Evolutionary conservation across 371 early-diverging fungal genomes (phyloP), one percentile per base, ranked within the genome.

Genomic region (Funneliformis caledonium): DNA sequence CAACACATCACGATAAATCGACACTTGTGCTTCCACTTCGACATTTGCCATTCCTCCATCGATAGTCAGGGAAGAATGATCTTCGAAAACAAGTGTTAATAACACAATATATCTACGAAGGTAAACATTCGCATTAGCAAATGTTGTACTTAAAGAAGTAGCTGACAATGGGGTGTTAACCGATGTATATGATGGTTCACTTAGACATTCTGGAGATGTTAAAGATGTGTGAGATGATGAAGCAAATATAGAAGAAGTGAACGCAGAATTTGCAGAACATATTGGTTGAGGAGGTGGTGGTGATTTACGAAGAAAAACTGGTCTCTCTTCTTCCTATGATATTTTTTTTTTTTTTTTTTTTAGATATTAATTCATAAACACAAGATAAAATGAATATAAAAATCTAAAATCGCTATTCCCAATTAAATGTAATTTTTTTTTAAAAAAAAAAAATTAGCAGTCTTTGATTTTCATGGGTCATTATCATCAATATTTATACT

Each of bases 271-370:
- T 19, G 56, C 56, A 19, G 56, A 56, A 56, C 19, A 19, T 56
- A 19, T 5, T 19, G 56, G 56, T 56, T 56, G 56, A 56, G n/a
- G 56, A 56, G 56, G 2, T 19, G 56, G 19, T 7, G 56, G 72
- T 4, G 85, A 83, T 70, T 89, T 82, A 48, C 92, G 85, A n/a
- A 93, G 82, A 74, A 93, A 92, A 0, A 87, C 84, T 1, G 93
- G 92, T 1, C 93, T 86, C 76, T 92, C 92, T 26, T 93, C 91
- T 82, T 92, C 93, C 80, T 80, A 70, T 59, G 43, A 19, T 69
- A 43, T 69, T 19, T 33, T 12, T 31, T 37, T 37, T 37, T 2
- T 37, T 37, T 37, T 2, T 37, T 37, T 37, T 2, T 37, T 37
- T 37, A 37, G 37, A 37, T 37, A 37, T 37, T 37, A 16, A 56